phyloP scores from a whole-genome alignment of 176 grass and related monocot species.

The Puya raimondii region DNA sequence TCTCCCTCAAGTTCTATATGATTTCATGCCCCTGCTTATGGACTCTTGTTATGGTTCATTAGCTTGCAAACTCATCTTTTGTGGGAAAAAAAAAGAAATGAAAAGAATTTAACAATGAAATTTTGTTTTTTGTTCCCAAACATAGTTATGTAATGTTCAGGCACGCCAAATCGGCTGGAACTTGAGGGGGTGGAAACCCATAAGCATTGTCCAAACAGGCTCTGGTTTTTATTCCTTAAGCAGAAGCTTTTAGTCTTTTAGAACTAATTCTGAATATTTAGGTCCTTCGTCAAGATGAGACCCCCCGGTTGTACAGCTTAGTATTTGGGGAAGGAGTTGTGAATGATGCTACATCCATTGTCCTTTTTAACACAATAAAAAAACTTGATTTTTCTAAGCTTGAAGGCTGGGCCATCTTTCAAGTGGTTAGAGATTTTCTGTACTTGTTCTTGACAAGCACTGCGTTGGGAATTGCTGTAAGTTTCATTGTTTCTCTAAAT shows the following conservation, averaged over 20 bases:
- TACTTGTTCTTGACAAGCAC: conserved; percentile 71
- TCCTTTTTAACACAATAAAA: conserved; percentile 86
- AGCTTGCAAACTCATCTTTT: no score
- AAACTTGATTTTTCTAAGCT: conserved; percentile 48
- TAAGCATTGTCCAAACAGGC: no score
- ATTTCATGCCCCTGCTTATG: no score
- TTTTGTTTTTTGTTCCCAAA: no score
- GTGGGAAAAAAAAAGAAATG: background rate
- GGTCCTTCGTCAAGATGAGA: conserved; percentile 91
- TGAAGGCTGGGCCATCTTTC: conserved; percentile 33
- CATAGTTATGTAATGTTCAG: no score
- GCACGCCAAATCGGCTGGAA: no score
- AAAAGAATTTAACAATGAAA: no score
- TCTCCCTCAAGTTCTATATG: no score
- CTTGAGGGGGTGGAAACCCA: no score
- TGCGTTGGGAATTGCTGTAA: conserved; percentile 63
- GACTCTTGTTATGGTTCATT: no score
- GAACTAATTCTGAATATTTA: conserved; percentile 15
- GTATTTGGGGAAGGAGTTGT: conserved; percentile 94
- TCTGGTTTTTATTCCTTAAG: no score
- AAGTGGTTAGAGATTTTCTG: conserved; percentile 67
- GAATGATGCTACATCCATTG: conserved; percentile 78
- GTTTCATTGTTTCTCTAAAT: conserved; percentile 9
- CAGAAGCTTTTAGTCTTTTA: background rate
- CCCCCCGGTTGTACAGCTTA: conserved; percentile 77